A percentile compares a stretch with the other conserved stretches of the same genome.
Evolutionary conservation across 306 rosid species (phyloP).

Genomic region (Trichosanthes cucumerina): DNA sequence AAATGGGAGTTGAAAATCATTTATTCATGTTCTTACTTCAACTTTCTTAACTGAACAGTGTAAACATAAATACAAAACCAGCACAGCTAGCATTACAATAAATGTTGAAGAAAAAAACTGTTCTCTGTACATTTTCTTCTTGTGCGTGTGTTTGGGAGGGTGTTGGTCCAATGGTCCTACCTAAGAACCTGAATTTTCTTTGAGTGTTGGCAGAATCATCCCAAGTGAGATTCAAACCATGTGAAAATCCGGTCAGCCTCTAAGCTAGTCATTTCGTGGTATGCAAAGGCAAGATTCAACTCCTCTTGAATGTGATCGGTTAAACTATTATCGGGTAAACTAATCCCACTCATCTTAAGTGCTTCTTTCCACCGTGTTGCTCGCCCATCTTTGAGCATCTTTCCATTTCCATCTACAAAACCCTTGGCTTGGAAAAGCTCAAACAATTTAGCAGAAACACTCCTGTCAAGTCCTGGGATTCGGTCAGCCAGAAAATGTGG

Average conservation of each 20-base stretch:
- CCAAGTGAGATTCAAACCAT: conserved; percentile 69
- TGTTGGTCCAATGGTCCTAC: background rate
- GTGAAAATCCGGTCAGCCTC: conserved; percentile 52
- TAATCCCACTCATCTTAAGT: conserved; percentile 29
- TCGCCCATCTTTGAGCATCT: conserved; percentile 73
- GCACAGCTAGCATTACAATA: background rate
- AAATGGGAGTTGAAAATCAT: background rate
- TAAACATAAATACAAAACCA: background rate
- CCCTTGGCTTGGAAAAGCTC: conserved; percentile 50
- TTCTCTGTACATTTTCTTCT: background rate
- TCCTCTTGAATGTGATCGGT: conserved; percentile 73
- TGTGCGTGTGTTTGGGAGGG: background rate
- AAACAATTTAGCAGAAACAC: conserved; percentile 46
- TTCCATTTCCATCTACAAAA: conserved; percentile 61
- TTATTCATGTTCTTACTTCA: background rate
- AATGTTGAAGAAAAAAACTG: background rate
- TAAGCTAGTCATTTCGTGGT: conserved; percentile 79
- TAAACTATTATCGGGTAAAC: conserved; percentile 27
- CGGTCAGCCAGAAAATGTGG: conserved; percentile 50
- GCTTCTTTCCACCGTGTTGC: conserved; percentile 48
- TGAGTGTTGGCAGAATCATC: conserved; percentile 12
- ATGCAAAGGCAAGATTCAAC: conserved; percentile 80
- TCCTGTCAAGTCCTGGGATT: conserved; percentile 56
- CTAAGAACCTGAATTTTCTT: background rate
- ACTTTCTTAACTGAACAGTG: conserved; percentile 2